Evolutionary conservation across 2,329 filamentous ascomycete species (phyloP), one percentile per base, ranked within the genome.

Genomic region (Alternaria sp.): DNA sequence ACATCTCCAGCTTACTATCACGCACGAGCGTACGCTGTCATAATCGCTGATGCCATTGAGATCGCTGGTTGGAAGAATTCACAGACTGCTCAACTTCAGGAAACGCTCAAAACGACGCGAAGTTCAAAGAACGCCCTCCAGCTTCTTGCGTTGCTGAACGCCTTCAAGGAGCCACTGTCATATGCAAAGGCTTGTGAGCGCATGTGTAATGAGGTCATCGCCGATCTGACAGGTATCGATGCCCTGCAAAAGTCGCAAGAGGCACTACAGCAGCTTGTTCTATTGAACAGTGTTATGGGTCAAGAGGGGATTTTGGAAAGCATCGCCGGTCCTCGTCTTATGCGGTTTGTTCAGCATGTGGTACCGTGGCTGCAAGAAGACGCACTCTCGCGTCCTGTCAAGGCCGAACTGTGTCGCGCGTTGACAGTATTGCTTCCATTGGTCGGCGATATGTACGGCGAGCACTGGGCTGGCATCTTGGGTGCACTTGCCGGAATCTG

Each of bases 311-410:
- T 86, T 19, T 76, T 82, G 5, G 77, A 83, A 7, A 83, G 77
- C 23, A 83, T 88, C n/a, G 81, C 83, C 1, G 85, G 84, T 57
- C 88, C 94, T 72, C 87, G 93, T 23, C 80, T 96, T 3, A 88
- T 97, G 0, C 96, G 97, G 80, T 89, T 95, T 9, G 88, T 95
- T 45, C 92, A 91, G 74, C 90, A 94, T 66, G 85, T 97, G 8
- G 86, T 91, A 0, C 86, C 88, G 9, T 94, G 91, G 88, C 81
- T 94, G 0, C 86, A 90, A 13, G 83, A 83, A 0, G 76, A 82
- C 0, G 80, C 84, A 15, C 79, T 58, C 66, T 87, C n/a, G 76
- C 82, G 63, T 75, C 85, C 28, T 81, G 88, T 81, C 79, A 85
- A 66, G 86, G 88, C 75, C 81, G 89, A 71, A 84, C 83, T 63